phyloP scores from a whole-genome alignment of 1,284 basidiomycete genomes.

The Microbotryum lychnidis-dioicae region DNA sequence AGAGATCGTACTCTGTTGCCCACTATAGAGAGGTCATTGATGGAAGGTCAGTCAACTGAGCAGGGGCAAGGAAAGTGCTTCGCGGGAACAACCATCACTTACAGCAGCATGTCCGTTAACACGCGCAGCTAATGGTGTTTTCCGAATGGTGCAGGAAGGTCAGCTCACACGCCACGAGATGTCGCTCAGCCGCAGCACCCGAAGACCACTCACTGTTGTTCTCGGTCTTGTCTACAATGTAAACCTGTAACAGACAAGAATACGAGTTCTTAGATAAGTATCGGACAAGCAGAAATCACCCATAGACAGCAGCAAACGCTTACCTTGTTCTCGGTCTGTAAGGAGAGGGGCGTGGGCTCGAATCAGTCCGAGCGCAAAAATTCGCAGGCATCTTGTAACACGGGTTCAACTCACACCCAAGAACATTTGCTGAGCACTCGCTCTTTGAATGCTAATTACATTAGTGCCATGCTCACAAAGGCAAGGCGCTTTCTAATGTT shows the following conservation, averaged over 20 bases:
- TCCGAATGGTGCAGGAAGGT: not conserved
- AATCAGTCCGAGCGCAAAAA: not conserved
- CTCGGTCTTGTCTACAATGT: conserved; percentile 43
- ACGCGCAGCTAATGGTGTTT: not conserved
- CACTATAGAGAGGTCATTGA: conserved; percentile 1
- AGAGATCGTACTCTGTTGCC: conserved; percentile 20
- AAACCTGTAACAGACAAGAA: conserved; percentile 15
- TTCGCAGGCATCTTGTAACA: not conserved
- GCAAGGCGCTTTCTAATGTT: not conserved
- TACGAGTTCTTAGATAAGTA: too few relatives aligned
- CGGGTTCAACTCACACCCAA: not conserved
- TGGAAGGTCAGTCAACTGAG: not conserved
- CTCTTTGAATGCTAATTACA: not conserved
- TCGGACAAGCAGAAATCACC: too few relatives aligned
- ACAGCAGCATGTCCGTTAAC: conserved; percentile 26
- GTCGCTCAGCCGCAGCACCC: conserved; percentile 4
- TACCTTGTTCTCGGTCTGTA: conserved; percentile 13
- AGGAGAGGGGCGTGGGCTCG: not conserved
- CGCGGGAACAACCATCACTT: not conserved
- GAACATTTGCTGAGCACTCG: not conserved
- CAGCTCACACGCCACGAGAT: not conserved
- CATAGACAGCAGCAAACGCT: too few relatives aligned
- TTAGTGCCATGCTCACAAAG: not conserved
- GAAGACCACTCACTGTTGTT: conserved; percentile 34
- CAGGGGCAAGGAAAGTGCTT: not conserved